Percentiles rank a stretch among this genome's conserved stretches.
phyloP scores from a whole-genome alignment of 371 early-diverging fungal genomes.

The Rhizoclosmatium hyalinum region DNA sequence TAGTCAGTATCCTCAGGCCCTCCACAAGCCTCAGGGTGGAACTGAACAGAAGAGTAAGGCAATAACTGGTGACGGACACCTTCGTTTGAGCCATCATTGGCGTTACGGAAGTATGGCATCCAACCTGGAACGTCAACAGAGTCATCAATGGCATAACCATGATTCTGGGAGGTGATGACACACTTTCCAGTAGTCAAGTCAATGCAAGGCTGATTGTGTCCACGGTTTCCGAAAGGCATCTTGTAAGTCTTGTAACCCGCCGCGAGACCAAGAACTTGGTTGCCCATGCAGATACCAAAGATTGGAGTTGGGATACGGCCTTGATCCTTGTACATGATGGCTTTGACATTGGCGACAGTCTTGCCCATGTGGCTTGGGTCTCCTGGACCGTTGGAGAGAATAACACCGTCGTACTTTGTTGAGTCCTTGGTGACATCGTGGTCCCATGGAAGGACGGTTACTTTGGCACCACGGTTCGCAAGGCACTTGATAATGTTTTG shows the following conservation, averaged over 20 bases:
- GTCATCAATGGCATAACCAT: constrained; percentile 90
- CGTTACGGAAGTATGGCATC: constrained; percentile 86
- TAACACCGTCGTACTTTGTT: constrained; percentile 82
- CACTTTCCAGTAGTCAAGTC: constrained; percentile 71
- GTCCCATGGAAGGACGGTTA: constrained; percentile 89
- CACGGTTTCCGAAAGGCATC: constrained; percentile 94
- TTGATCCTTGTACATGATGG: constrained; percentile 48
- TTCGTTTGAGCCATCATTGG: constrained; percentile 95
- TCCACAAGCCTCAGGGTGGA: constrained; percentile 96
- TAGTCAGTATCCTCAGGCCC: constrained; percentile 94
- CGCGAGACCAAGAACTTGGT: constrained; percentile 88
- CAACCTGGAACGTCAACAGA: constrained; percentile 57
- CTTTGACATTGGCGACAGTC: constrained; percentile 75
- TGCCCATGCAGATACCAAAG: constrained; percentile 98
- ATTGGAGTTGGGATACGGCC: constrained; percentile 75
- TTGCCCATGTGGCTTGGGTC: constrained; percentile 74
- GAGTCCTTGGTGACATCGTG: constrained; percentile 67
- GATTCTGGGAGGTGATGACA: constrained; percentile 95
- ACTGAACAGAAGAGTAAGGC: constrained; percentile 89
- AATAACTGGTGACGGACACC: constrained; percentile 78
- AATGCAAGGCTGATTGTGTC: constrained; percentile 94
- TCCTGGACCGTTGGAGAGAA: constrained; percentile 95
- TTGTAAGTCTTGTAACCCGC: constrained; percentile 87
- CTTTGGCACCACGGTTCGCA: constrained; percentile 76
- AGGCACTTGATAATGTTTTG: constrained; percentile 90